Percentiles rank a stretch among this genome's conserved stretches.
Evolutionary conservation across 306 rosid species (phyloP).

Genomic region (Dalbergia cultrata): DNA sequence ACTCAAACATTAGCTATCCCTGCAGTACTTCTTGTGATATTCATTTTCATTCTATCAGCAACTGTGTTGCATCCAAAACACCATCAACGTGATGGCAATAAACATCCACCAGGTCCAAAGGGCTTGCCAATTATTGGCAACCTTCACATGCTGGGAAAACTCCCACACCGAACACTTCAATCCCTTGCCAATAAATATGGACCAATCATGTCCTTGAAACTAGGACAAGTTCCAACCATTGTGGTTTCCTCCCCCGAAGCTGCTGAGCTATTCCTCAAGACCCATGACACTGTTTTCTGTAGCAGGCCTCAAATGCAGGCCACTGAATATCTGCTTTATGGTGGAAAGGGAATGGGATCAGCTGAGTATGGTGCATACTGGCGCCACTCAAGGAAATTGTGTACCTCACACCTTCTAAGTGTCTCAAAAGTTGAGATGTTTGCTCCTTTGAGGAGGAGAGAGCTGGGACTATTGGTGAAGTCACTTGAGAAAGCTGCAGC

Average conservation of each 20-base stretch:
- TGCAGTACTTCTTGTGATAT: slow-evolving; percentile 19
- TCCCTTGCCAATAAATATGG: slow-evolving; percentile 56
- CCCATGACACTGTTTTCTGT: slow-evolving; percentile 52
- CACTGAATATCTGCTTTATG: slow-evolving; percentile 36
- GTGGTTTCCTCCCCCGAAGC: slow-evolving; percentile 54
- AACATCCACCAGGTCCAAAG: slow-evolving; percentile 60
- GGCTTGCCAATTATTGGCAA: slow-evolving; percentile 55
- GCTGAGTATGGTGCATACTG: slow-evolving; percentile 48
- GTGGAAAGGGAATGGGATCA: slow-evolving; percentile 39
- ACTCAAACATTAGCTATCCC: slow-evolving; percentile 26
- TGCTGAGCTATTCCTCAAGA: slow-evolving; percentile 67
- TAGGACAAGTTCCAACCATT: slow-evolving; percentile 52
- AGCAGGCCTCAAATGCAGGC: slow-evolving; percentile 41
- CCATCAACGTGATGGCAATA: neutral
- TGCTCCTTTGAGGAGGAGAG: slow-evolving; percentile 40
- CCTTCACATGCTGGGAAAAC: slow-evolving; percentile 60
- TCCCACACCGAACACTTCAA: slow-evolving; percentile 55
- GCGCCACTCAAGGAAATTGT: slow-evolving; percentile 54
- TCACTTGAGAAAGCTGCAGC: slow-evolving; percentile 14
- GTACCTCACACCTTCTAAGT: slow-evolving; percentile 44
- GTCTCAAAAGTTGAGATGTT: slow-evolving; percentile 46
- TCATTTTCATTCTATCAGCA: slow-evolving; percentile 26
- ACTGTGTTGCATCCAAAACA: slow-evolving; percentile 18
- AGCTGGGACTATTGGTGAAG: slow-evolving; percentile 5
- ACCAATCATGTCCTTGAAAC: slow-evolving; percentile 55